Evolutionary conservation across 345 rosid genomes (phyloP), one percentile per base, ranked within the genome.

Genomic region (Citrus australasica): DNA sequence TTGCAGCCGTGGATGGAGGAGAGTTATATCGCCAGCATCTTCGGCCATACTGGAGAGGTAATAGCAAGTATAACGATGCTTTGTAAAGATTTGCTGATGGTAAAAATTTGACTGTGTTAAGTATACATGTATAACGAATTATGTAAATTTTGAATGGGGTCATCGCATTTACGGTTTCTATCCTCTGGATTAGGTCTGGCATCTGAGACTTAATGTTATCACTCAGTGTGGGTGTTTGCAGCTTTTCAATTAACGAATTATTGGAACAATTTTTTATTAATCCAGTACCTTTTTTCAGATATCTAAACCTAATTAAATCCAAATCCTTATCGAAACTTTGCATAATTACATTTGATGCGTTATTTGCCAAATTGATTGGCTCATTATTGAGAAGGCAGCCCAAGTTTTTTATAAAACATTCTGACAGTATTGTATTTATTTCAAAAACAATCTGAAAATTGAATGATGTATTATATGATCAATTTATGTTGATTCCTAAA

Each of bases 1-100:
- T 76, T 93, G 79, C 97, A 89, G 89, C 94, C 84, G 7, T 91
- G 97, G 93, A 96, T 96, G 99, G 98, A 96, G 56, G 98, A 96
- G 82, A 86, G 27, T 85, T 96, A 96, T 76, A 90, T 96, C 75
- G 62, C 80, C 76, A 82, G 28, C 82, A 79, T 86, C 81, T 96
- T 94, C 66, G 73, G 88, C 53, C 66, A 67, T 40, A 87, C 92
- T 10, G 91, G 93, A 65, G 97, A 92, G 95, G 99, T 92, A 88
- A 76, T 28, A 17, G 14, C 24, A 17, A 53, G 16, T 13, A 16
- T 17, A 53, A 53, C 7, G 19, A 16, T 53, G 21, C 58, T 53
- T 53, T 53, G 58, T 17, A 53, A 6, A 53, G 16, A 13, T 46
- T 46, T 46, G 51, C 51, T 46, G 13, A 46, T 46, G 13, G 51